Evolutionary conservation across 768 basidiomycete species (phyloP), one percentile per base, ranked within the genome.

Genomic region (Phaeotremella fagi): DNA sequence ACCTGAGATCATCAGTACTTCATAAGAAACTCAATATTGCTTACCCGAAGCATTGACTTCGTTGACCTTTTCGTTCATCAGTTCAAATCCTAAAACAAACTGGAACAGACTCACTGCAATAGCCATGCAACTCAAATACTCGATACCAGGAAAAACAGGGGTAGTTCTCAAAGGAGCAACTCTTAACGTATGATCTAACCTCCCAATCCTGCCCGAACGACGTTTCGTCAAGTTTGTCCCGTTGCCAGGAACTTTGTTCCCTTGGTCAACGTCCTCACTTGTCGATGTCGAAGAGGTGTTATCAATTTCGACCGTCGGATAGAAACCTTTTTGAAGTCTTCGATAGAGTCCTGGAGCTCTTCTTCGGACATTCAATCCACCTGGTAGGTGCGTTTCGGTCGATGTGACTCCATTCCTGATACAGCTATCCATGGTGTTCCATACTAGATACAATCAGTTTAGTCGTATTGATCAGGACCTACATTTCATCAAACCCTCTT

Each of bases 361-460:
- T 14, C 91, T 80, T 28, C 85, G 80, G 23, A 98, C 78, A 5
- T 81, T 76, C 16, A 98, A 76, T 20, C 89, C 80, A n/a, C 92
- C 92, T 0, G 92, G 92, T 1, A 98, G 80, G n/a, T 81, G 83
- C 38, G 79, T 79, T 61, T 92, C 86, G 2, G 81, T 78, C 1
- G 88, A 80, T 2, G 87, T 85, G 7, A 97, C 90, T 18, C 92
- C 92, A 1, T 81, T 80, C 1, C 72, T 85, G 56, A 95, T 97
- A 71, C 88, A 92, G 52, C 85, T 82, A 67, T 94, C 90, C 92
- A 95, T 95, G 3, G 90, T 88, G 49, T 77, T 67, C 90, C 90
- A 94, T n/a, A 59, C 46, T 48, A 43, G 7, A 35, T 12, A 16
- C 48, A 54, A 37, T 50, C 25, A 55, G 59, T 38, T 6, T n/a